These are phyloP conservation scores for Bullera alba DNA, from an alignment of 768 basidiomycete species.

Conservation along the genomic window DNA sequence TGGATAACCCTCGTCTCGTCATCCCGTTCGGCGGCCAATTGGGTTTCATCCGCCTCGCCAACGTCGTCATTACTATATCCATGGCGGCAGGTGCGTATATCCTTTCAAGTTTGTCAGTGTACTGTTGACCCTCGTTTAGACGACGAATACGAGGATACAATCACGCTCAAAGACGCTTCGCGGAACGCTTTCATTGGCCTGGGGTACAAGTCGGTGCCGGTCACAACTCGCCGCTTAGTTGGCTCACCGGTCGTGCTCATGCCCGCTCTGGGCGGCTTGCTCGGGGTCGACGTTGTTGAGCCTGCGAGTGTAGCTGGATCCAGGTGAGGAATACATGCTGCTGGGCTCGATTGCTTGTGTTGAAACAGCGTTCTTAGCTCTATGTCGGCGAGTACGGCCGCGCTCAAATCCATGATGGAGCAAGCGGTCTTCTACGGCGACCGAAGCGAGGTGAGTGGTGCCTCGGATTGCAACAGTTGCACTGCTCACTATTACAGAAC, in stretches of 20 bases:
- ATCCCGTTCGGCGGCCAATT: slow-evolving; percentile 31
- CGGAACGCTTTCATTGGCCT: slow-evolving; percentile 46
- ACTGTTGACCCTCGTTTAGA: too few relatives aligned
- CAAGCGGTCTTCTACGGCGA: slow-evolving; percentile 49
- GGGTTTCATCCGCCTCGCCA: slow-evolving; percentile 46
- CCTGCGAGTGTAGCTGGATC: too few relatives aligned
- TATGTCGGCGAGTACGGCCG: too few relatives aligned
- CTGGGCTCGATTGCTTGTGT: too few relatives aligned
- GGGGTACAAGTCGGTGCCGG: slow-evolving; percentile 10
- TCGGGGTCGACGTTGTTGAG: slow-evolving; percentile 21
- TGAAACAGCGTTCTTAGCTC: too few relatives aligned
- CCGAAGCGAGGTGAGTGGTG: slow-evolving; percentile 24
- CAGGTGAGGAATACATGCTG: too few relatives aligned
- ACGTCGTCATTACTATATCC: slow-evolving; percentile 42
- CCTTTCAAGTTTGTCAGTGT: not conserved
- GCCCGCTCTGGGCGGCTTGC: slow-evolving; percentile 16
- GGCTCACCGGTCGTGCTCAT: slow-evolving; percentile 21
- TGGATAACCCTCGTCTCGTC: slow-evolving; percentile 41
- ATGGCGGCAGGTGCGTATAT: slow-evolving; percentile 27
- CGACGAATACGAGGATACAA: slow-evolving; percentile 44
- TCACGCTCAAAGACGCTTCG: slow-evolving; percentile 43
- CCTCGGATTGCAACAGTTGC: not conserved
- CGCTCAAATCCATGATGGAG: slow-evolving; percentile 46
- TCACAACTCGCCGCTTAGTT: slow-evolving; percentile 1
- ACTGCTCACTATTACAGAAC: slow-evolving; percentile 29